Base-by-base conservation (phyloP, 2,329 filamentous ascomycete genomes). In the Alternaria consortialis region DNA sequence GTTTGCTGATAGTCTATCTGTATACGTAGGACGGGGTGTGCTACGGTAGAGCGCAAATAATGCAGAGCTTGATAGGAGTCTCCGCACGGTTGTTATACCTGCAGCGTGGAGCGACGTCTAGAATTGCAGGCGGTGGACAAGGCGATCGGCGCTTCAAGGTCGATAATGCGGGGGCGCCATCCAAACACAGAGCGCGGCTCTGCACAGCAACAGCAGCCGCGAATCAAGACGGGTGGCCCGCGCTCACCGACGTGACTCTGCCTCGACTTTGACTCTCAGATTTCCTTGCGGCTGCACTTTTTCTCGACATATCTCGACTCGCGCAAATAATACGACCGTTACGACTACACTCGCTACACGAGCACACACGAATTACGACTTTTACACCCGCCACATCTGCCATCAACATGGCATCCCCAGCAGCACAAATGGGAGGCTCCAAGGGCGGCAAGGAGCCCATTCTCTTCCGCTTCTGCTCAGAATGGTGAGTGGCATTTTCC, bases 381-480 rank as follows among this genome's bases (percentile, higher is more conserved):
- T 11, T 32, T 23, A 34, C 44, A 15, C 34, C 32, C 27, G 52
- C 12, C 34, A 29, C 29, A 17, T 29, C 29, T 32, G 20, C 39
- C 12, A 23, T 25, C 66, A 62, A 39, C 60, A 81, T 80, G 77
- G 73, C 70, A 56, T 79, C 79, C 25, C 77, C 80, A 50, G 74
- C 72, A 48, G 67, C 58, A 40, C 64, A 69, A 40, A 64, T 61
- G 36, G 63, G 63, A 20, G 64, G 59, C 65, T 89, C 64, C 53
- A 71, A 74, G 67, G 90, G 66, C 47, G 67, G 68, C 39, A 74
- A 77, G 44, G 81, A 94, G 81, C 93, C 97, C 80, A 94, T 98
- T 80, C 93, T 92, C 48, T 99, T 98, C 82, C 91, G 92, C 75
- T 99, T 99, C 86, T 99, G 95, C 84, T 93, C 93, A 72, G 95